Conservation (phyloP, 75 land plant genomes). For the Cupressus sempervirens region DNA sequence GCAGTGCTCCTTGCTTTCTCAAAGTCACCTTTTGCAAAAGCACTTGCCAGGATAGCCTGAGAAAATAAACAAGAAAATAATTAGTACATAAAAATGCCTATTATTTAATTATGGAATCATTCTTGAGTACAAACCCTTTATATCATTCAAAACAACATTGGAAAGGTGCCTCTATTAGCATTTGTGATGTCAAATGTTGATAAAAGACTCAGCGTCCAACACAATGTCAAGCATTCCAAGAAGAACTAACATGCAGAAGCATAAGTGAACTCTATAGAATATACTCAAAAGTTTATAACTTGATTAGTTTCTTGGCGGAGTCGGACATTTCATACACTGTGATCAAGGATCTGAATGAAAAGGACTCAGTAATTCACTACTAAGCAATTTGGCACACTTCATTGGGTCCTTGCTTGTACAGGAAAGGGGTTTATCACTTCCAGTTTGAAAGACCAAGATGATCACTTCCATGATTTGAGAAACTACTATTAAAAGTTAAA, state of each 20-base stretch:
- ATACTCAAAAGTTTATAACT: not conserved
- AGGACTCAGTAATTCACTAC: not conserved
- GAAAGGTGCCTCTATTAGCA: not conserved
- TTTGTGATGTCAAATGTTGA: not conserved
- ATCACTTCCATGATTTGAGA: not conserved
- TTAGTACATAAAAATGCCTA: not conserved
- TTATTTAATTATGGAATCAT: not conserved
- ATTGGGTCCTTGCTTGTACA: not conserved
- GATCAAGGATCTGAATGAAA: constrained; percentile 1
- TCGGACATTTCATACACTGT: not conserved
- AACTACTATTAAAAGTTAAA: not conserved
- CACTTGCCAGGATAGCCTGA: constrained; percentile 73
- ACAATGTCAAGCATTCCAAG: not conserved
- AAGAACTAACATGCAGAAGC: not conserved
- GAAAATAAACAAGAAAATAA: not conserved
- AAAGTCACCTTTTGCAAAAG: constrained; percentile 53
- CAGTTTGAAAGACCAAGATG: not conserved
- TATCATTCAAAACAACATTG: not conserved
- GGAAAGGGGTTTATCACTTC: not conserved
- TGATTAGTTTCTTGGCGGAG: not conserved
- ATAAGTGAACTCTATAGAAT: not conserved
- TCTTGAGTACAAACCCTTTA: not conserved
- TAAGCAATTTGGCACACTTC: not conserved
- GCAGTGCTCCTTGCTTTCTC: constrained; percentile 42
- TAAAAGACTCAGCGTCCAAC: not conserved